Base-by-base conservation (phyloP, 108 stramenopile genomes). In the Nitzschia palea region DNA sequence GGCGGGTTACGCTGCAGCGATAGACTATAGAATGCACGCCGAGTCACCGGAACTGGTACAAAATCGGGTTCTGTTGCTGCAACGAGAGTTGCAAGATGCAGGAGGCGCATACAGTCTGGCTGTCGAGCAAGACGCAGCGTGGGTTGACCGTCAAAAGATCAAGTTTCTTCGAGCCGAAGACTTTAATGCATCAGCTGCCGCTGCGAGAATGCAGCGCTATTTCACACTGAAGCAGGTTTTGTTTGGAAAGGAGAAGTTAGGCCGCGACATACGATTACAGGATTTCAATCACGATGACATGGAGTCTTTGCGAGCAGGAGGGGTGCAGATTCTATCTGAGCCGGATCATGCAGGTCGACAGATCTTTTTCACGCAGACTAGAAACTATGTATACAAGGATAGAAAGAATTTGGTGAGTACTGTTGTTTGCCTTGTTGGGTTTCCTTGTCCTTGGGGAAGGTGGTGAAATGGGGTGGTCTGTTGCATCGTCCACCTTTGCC, bases 121-220 rank as follows among this genome's bases (percentile, higher is more conserved):
- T 5, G 17, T 60, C 3, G n/a, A 60, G 35, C 58, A 60, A 42
- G 35, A 60, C 25, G 9, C 37, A 23, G 36, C 6, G 23, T 60
- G 37, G 34, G 58, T 60, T 3, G 18, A 60, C 6, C 10, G 17
- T 3, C 36, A 60, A 30, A 60, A 42, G 30, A 36, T 60, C 17
- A 60, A 60, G 35, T 60, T 60, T 20, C 35, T 60, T 5, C 34
- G 58, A n/a, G 6, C 58, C 30, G 58, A 60, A 20, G 37, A 60
- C 35, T 60, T 60, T 40, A 47, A 64, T 64, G 23, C 62, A n/a
- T 47, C 47, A 9, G 26, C n/a, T 15, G 45, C 62, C 17, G 62
- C 62, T 4, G 20, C 23, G 12, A 18, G 62, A 10, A 64, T 64
- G 62, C 12, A 51, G 6, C 29, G 29, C 10, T 50, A 28, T 35